Conservation (phyloP, 768 basidiomycete genomes). For the Rhodosporidiobolus odoratus region DNA sequence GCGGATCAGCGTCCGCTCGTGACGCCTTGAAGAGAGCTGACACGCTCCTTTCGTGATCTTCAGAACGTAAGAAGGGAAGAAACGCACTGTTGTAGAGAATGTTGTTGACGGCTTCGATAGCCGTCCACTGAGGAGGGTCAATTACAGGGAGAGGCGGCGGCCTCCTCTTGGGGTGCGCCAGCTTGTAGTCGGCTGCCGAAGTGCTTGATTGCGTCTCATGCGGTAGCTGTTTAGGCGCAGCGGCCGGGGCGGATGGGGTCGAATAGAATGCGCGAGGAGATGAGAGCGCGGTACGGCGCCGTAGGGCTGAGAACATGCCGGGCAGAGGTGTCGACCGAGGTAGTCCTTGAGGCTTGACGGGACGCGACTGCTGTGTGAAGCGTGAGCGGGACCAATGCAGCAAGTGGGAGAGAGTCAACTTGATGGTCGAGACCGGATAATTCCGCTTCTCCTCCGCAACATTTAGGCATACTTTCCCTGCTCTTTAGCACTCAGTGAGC, state of each 20-base stretch:
- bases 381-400: too few species aligned
- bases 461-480: too few species aligned
- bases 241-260: conserved; percentile 6
- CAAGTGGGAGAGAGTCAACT: too few species aligned
- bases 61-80: not conserved
- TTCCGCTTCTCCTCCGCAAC: too few species aligned
- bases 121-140: conserved; percentile 75
- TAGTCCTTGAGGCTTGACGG: too few species aligned
- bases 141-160: conserved; percentile 81
- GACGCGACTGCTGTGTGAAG: too few species aligned
- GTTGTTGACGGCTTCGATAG: conserved; percentile 95
- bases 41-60: not conserved
- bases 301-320: not conserved
- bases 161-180: conserved; percentile 56
- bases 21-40: conserved; percentile 54
- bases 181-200: conserved; percentile 89
- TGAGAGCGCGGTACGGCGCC: not conserved
- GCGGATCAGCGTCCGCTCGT: conserved; percentile 60
- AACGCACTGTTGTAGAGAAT: conserved; percentile 71
- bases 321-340: not conserved
- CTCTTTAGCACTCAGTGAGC: too few species aligned
- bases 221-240: not conserved
- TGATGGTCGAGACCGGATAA: too few species aligned
- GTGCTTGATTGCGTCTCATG: conserved; percentile 49
- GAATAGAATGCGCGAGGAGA: not conserved